Conservation (phyloP, 2,329 filamentous ascomycete genomes). For the Tolypocladium sp. region DNA sequence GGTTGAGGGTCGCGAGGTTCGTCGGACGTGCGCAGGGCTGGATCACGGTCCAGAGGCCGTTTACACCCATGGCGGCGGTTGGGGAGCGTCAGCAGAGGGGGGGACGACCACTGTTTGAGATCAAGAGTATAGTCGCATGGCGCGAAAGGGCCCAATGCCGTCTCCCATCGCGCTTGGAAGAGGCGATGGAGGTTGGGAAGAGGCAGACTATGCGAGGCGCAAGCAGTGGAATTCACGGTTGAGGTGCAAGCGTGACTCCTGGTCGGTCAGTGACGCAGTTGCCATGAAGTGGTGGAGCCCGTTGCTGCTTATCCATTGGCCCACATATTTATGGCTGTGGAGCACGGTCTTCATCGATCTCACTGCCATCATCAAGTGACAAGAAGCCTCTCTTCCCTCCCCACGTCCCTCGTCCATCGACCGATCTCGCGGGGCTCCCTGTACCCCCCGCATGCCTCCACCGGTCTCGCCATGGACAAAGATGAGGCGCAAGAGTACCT, state of each 20-base stretch:
- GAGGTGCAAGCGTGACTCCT: background rate
- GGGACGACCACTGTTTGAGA: background rate
- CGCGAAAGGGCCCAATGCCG: background rate
- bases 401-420: background rate
- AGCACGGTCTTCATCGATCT: too few species aligned
- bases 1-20: conserved; percentile 92
- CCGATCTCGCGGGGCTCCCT: background rate
- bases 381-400: background rate
- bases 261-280: background rate
- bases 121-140: background rate
- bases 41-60: conserved; percentile 92
- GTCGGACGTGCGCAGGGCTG: conserved; percentile 93
- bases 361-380: background rate
- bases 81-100: background rate
- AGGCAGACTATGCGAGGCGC: background rate
- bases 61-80: conserved; percentile 72
- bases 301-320: background rate
- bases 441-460: background rate
- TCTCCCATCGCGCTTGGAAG: background rate
- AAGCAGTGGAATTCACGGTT: background rate
- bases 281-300: background rate
- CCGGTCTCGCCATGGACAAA: conserved; percentile 31
- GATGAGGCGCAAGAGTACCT: conserved; percentile 48
- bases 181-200: background rate
- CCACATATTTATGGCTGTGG: background rate